Evolutionary conservation across 1,284 basidiomycete genomes (phyloP).

Genomic region (Moniliella sp.): DNA sequence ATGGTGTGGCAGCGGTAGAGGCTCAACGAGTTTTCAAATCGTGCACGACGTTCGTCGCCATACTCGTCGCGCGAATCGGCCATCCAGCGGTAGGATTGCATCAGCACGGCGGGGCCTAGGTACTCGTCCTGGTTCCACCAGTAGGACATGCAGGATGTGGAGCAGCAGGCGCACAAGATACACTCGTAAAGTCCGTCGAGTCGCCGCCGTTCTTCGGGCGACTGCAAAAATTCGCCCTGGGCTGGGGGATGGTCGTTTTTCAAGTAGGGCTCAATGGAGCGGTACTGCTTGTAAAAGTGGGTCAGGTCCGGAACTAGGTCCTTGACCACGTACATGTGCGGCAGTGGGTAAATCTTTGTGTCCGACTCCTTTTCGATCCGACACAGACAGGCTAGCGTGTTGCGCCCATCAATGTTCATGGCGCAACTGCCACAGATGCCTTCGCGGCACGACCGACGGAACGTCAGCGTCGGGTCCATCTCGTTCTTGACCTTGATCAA

Average conservation of each 20-base stretch:
- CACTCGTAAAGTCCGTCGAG: slow-evolving; percentile 86
- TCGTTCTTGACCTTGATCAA: slow-evolving; percentile 99
- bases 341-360: slow-evolving; percentile 87
- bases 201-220: slow-evolving; percentile 72
- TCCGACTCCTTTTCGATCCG: slow-evolving; percentile 62
- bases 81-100: slow-evolving; percentile 71
- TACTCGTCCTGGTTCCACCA: slow-evolving; percentile 99
- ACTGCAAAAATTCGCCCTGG: slow-evolving; percentile 59
- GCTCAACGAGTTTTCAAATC: slow-evolving; percentile 80
- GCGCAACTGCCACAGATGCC: slow-evolving; percentile 96
- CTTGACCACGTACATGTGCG: slow-evolving; percentile 98
- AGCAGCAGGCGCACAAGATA: slow-evolving; percentile 46
- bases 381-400: slow-evolving; percentile 91
- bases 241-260: slow-evolving; percentile 30
- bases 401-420: slow-evolving; percentile 89
- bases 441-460: slow-evolving; percentile 85
- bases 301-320: slow-evolving; percentile 74
- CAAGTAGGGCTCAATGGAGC: slow-evolving; percentile 57
- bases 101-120: slow-evolving; percentile 81
- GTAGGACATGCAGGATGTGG: slow-evolving; percentile 69
- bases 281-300: slow-evolving; percentile 97
- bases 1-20: slow-evolving; percentile 61
- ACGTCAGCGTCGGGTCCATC: slow-evolving; percentile 80
- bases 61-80: slow-evolving; percentile 78
- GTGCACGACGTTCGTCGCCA: slow-evolving; percentile 61